These are phyloP conservation scores for Pichia deserticola DNA, from an alignment of 805 yeast species.

Conservation along the genomic window DNA sequence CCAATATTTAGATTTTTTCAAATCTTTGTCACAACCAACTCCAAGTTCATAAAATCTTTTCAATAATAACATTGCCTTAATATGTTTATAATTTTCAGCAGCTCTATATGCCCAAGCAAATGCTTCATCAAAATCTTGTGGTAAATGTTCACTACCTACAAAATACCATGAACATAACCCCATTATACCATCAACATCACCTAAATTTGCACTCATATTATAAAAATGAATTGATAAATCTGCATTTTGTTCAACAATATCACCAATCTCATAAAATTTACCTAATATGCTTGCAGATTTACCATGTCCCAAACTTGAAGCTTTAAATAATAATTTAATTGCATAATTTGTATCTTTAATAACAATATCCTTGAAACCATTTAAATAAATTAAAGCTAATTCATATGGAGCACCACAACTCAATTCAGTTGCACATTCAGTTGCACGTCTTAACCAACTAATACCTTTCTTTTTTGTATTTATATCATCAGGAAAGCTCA, in stretches of 20 bases:
- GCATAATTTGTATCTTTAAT: slow-evolving; percentile 81
- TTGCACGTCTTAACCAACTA: slow-evolving; percentile 87
- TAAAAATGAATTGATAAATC: slow-evolving; percentile 86
- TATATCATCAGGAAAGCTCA: slow-evolving; percentile 69
- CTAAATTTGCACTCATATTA: slow-evolving; percentile 82
- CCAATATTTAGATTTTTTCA: slow-evolving; percentile 62
- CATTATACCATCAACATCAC: slow-evolving; percentile 85
- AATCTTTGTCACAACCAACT: slow-evolving; percentile 66
- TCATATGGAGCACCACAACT: slow-evolving; percentile 94
- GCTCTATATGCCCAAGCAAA: slow-evolving; percentile 92
- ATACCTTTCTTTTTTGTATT: slow-evolving; percentile 79
- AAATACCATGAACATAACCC: slow-evolving; percentile 96
- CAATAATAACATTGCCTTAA: slow-evolving; percentile 80
- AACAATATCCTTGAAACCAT: slow-evolving; percentile 81
- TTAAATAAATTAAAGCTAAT: slow-evolving; percentile 72
- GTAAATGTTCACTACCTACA: slow-evolving; percentile 84
- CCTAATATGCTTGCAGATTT: slow-evolving; percentile 79
- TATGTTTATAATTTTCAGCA: slow-evolving; percentile 54
- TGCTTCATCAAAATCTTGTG: slow-evolving; percentile 74
- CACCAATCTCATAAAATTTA: slow-evolving; percentile 77
- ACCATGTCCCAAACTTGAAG: slow-evolving; percentile 81
- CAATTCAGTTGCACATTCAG: slow-evolving; percentile 72
- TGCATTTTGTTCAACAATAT: slow-evolving; percentile 66
- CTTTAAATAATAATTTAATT: slow-evolving; percentile 74
- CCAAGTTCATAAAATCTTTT: slow-evolving; percentile 85